A percentile compares a stretch with the other conserved stretches of the same genome.
These are phyloP conservation scores for Sergeia podlipaevii DNA, from an alignment of 208 protist genomes.

Conservation along the genomic window DNA sequence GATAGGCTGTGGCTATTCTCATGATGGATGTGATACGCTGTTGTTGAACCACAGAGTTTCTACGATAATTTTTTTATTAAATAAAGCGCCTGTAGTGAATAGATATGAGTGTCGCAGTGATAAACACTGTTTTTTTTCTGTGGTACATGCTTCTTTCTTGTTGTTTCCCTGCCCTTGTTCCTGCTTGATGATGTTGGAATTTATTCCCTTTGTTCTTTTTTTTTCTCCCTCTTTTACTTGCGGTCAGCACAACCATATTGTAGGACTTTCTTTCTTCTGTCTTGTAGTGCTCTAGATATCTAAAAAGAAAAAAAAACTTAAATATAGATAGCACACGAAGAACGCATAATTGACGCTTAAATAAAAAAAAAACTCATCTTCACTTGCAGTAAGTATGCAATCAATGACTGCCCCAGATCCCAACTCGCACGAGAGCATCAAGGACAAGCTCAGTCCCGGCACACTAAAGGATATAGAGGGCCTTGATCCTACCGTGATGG, in stretches of 20 bases:
- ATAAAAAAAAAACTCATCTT: conserved; percentile 7
- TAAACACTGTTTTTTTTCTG: too few species aligned
- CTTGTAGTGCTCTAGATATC: conserved; percentile 9
- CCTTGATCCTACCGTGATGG: conserved; percentile 60
- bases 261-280: conserved; percentile 1
- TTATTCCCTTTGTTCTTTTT: too few species aligned
- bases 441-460: conserved; percentile 36
- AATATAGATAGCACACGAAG: not conserved
- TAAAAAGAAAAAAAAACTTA: not conserved
- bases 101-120: too few species aligned
- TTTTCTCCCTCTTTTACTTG: conserved; percentile 6
- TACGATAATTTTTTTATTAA: too few species aligned
- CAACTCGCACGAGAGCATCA: conserved; percentile 62
- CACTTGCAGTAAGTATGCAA: too few species aligned
- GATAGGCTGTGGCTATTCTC: too few species aligned
- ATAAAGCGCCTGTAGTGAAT: too few species aligned
- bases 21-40: too few species aligned
- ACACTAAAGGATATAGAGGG: conserved; percentile 87
- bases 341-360: not conserved
- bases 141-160: too few species aligned
- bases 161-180: too few species aligned
- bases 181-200: too few species aligned
- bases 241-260: not conserved
- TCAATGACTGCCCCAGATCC: conserved; percentile 15
- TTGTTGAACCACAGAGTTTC: too few species aligned